A percentile compares a stretch with the other conserved stretches of the same genome.
Conservation (phyloP, 2,329 filamentous ascomycete genomes). For the Fusarium sp. region DNA sequence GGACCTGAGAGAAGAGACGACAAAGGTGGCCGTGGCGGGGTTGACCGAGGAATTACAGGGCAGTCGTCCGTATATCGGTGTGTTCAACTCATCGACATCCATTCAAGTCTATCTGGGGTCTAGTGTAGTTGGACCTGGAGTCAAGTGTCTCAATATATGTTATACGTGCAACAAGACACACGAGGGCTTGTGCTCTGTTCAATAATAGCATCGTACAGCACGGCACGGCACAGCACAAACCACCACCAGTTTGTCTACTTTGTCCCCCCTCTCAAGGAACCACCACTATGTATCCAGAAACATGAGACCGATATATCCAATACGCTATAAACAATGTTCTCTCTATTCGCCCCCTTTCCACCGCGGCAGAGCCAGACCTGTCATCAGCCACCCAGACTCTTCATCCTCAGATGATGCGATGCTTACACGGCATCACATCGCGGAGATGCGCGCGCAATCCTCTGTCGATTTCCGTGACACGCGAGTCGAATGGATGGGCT, state of each 20-base stretch:
- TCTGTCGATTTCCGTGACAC: conserved; percentile 23
- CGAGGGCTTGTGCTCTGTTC: conserved; percentile 7
- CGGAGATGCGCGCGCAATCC: conserved; percentile 2
- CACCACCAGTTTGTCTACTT: conserved; percentile 7
- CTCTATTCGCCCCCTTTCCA: neutral
- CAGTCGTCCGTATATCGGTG: neutral
- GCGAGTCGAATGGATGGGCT: neutral
- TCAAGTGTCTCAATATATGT: conserved; percentile 10
- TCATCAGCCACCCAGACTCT: conserved; percentile 4
- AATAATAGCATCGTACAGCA: conserved; percentile 27
- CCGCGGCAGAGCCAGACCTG: conserved; percentile 3
- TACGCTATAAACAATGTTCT: conserved; percentile 20
- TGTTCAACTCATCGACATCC: neutral
- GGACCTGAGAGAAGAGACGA: conserved; percentile 30
- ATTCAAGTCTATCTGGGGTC: neutral
- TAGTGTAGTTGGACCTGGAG: neutral
- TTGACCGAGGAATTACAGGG: neutral
- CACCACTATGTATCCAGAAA: neutral
- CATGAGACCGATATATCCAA: conserved; percentile 14
- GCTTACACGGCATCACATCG: conserved; percentile 18
- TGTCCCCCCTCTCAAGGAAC: neutral
- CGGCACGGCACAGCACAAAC: conserved; percentile 9
- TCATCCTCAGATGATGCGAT: neutral
- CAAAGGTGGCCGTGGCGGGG: neutral
- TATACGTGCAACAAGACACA: conserved; percentile 28